phyloP scores from a whole-genome alignment of 2,329 filamentous ascomycete species.

The Fusarium sp. region DNA sequence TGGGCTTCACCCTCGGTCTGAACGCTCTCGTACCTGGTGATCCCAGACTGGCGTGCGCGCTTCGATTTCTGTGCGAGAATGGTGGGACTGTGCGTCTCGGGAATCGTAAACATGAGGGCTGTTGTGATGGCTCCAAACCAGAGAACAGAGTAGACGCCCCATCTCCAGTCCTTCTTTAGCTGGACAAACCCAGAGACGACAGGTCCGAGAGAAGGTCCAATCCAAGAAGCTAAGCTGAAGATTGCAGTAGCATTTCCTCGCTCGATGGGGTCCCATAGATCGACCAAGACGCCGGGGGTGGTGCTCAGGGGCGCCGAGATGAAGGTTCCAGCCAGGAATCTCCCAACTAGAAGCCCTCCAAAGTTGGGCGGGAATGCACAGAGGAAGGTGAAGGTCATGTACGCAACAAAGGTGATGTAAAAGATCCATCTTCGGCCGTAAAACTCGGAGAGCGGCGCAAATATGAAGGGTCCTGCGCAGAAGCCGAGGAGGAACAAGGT shows the following conservation, averaged over 20 bases:
- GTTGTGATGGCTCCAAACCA: conserved; percentile 59
- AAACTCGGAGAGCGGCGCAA: conserved; percentile 71
- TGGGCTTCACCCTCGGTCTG: conserved; percentile 64
- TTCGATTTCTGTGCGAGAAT: conserved; percentile 69
- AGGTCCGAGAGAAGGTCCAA: conserved; percentile 68
- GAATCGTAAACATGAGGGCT: conserved; percentile 69
- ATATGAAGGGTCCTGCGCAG: conserved; percentile 71
- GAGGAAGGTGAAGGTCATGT: conserved; percentile 67
- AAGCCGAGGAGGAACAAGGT: conserved; percentile 71
- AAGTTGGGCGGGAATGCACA: conserved; percentile 71
- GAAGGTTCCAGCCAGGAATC: conserved; percentile 71
- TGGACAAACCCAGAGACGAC: conserved; percentile 71
- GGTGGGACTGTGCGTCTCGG: conserved; percentile 68
- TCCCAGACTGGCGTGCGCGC: conserved; percentile 64
- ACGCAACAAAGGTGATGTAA: conserved; percentile 64
- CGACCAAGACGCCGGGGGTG: conserved; percentile 67
- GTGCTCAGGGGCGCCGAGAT: conserved; percentile 66
- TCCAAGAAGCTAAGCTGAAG: conserved; percentile 68
- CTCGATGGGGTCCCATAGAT: conserved; percentile 68
- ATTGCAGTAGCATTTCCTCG: conserved; percentile 69
- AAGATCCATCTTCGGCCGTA: conserved; percentile 70
- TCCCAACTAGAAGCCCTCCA: conserved; percentile 66
- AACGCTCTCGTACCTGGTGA: conserved; percentile 68
- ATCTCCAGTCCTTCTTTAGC: conserved; percentile 69
- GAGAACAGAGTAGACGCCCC: conserved; percentile 66